Base-by-base conservation (phyloP, 805 yeast genomes). In the Hanseniaspora singularis region DNA sequence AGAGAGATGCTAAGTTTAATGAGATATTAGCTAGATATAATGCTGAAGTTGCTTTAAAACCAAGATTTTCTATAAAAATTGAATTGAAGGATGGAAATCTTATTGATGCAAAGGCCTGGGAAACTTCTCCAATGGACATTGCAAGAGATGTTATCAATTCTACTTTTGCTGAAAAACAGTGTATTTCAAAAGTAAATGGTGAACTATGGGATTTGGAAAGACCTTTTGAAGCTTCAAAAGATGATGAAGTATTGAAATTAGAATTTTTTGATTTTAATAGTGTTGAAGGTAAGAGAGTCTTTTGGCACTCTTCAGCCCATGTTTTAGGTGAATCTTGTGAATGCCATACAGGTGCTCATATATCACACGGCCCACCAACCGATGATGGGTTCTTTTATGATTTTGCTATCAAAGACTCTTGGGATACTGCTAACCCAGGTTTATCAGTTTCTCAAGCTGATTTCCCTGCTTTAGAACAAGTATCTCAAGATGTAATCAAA, bases 221-320 rank as follows among this genome's bases (percentile, higher is more conserved):
- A 68, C 96, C 96, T 22, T 70, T 92, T 44, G 98, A 92, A 67
- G 66, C 64, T 11, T 81, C 75, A 51, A 70, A 74, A 50, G 63
- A 68, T 22, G 57, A 58, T 22, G 60, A 61, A 40, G 60, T 55
- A 31, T 45, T 63, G 40, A 63, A 59, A 44, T 69, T 92, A 52
- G 92, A 86, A 63, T 80, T 87, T 58, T 75, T 86, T 61, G 96
- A 88, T 62, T 92, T 92, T 58, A 94, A 86, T 33, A 72, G 85
- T 51, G 83, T 83, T n/a, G 96, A 88, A 60, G 98, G 97, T 65
- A 85, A 81, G 63, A 77, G 79, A 54, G 97, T 89, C 30, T 92
- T 92, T 69, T 92, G 98, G 98, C 98, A 92, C 65, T 92, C 98
- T 2, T 82, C 95, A 54, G 98, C 98, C 45, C 98, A 92, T 67